phyloP scores from a whole-genome alignment of 2,329 filamentous ascomycete species.

The Apiospora arundinis region DNA sequence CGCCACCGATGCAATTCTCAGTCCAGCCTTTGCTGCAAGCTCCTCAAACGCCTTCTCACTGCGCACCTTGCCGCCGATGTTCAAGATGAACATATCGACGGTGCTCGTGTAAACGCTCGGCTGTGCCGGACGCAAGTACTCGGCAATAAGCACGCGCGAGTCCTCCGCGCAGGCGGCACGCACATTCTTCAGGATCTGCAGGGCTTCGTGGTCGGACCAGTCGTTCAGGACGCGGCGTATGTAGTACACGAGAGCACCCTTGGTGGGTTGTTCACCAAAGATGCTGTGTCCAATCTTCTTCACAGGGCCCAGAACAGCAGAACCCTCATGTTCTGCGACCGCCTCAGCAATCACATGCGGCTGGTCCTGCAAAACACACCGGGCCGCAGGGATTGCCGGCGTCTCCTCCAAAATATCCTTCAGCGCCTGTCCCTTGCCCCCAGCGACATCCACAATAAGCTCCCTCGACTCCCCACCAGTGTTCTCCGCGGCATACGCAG shows the following conservation, averaged over 20 bases:
- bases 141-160: slow-evolving; percentile 20
- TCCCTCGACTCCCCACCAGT: neutral
- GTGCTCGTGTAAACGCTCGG: neutral
- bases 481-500: neutral
- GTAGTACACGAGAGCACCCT: slow-evolving; percentile 13
- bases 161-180: slow-evolving; percentile 9
- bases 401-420: slow-evolving; percentile 19
- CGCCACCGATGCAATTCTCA: neutral
- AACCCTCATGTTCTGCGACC: neutral
- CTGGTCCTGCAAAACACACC: slow-evolving; percentile 18
- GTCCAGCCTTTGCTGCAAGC: slow-evolving; percentile 12
- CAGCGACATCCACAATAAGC: slow-evolving; percentile 19
- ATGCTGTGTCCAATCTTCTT: slow-evolving; percentile 13
- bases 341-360: neutral
- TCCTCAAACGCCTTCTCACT: slow-evolving; percentile 14
- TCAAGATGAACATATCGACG: slow-evolving; percentile 23
- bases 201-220: slow-evolving; percentile 18
- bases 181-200: slow-evolving; percentile 10
- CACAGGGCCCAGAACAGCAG: neutral
- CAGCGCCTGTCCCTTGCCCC: slow-evolving; percentile 8
- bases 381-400: slow-evolving; percentile 15
- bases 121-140: slow-evolving; percentile 2
- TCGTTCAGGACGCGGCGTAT: slow-evolving; percentile 17
- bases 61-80: slow-evolving; percentile 22
- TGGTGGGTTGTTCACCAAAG: slow-evolving; percentile 18